These are phyloP conservation scores for Chlorella vulgaris DNA, from an alignment of 139 green algal species.

Conservation along the genomic window DNA sequence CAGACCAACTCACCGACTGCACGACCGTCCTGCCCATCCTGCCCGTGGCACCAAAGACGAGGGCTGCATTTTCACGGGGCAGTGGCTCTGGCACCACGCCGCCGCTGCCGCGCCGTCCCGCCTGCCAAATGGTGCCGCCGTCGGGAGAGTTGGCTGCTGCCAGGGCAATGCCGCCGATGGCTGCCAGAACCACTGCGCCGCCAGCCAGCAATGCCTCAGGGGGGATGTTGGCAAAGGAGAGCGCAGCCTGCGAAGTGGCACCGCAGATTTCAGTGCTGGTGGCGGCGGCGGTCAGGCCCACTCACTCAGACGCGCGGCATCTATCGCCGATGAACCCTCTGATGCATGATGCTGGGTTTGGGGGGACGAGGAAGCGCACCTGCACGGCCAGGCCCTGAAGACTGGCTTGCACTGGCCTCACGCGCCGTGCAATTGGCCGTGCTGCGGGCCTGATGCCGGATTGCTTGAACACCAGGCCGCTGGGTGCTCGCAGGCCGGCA, in stretches of 20 bases:
- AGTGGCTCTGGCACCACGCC: neutral
- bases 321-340: too few species aligned
- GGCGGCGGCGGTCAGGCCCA: too few species aligned
- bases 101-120: neutral
- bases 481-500: neutral
- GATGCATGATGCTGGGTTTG: too few species aligned
- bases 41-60: slow-evolving; percentile 84
- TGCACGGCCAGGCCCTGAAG: neutral
- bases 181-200: neutral
- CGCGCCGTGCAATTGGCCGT: neutral
- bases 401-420: neutral
- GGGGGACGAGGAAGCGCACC: neutral
- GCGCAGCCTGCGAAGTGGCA: neutral
- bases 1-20: slow-evolving; percentile 53
- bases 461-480: neutral
- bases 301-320: too few species aligned
- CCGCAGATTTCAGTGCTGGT: neutral
- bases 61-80: slow-evolving; percentile 70
- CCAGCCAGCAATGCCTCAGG: slow-evolving; percentile 11
- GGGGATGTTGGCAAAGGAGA: neutral
- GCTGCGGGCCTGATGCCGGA: neutral
- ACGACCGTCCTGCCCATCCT: slow-evolving; percentile 70
- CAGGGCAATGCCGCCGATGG: slow-evolving; percentile 14
- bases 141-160: neutral
- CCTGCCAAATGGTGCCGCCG: neutral